Base-by-base conservation (phyloP, 768 basidiomycete species). In the Lactifluus piperatus region DNA sequence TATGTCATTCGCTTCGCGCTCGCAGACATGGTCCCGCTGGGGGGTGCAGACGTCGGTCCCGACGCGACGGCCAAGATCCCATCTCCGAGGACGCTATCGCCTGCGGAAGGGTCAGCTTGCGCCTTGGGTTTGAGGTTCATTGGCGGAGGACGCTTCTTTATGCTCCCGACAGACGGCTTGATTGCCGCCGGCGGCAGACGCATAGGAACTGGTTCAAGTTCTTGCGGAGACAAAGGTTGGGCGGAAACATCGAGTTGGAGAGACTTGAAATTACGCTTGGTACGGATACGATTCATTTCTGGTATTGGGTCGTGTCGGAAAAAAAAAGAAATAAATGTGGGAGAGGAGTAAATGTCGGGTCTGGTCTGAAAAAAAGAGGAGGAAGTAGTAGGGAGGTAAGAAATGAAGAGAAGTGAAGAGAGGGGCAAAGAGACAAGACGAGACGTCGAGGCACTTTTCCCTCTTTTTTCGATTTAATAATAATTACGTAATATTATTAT, bases 211-310 rank as follows among this genome's bases (percentile, higher is more conserved):
- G 76, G 75, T 54, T 75, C 72, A 29, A 71, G 68, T 53, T 77
- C 73, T 22, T 72, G 61, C 4, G 75, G 69, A 2, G 77, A 69
- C n/a, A 69, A 58, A 41, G 74, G 65, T 22, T 78, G 70, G 47
- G 73, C 72, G 46, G 78, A 62, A 57, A 86, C 83, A 65, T 81
- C 78, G 69, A 94, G 83, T 74, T 86, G 83, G 9, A 94, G 81
- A 39, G 80, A 84, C 73, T 91, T 93, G 81, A 91, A 92, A 71
- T 94, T 94, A 62, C 91, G 84, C 72, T 94, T 94, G 79, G 91
- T 91, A 73, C 91, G 86, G 62, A 91, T 81, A 39, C 81, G 80
- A 39, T 75, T 71, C 77, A 79, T 79, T 20, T n/a, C n/a, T n/a
- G n/a, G n/a, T n/a, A n/a, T n/a, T 32, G 24, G 14, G 39, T 24